A percentile compares a stretch with the other conserved stretches of the same genome.
phyloP scores from a whole-genome alignment of 495 filamentous ascomycete genomes.

The Tuber calosporum region DNA sequence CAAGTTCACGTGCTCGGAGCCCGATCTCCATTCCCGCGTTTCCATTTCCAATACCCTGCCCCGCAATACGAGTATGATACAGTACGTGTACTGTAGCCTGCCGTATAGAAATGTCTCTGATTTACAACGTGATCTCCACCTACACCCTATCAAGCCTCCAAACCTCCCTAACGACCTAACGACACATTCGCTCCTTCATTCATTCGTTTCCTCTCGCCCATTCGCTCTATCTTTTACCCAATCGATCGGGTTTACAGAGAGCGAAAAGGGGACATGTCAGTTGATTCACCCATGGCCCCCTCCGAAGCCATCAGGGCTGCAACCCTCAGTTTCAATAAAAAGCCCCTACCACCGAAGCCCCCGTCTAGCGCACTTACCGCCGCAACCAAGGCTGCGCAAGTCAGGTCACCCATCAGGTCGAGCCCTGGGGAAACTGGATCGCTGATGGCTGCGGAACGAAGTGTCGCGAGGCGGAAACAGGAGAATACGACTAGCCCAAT shows the following conservation, averaged over 20 bases:
- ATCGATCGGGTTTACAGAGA: background rate
- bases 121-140: background rate
- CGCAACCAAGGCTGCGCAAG: background rate
- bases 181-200: background rate
- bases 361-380: background rate
- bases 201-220: background rate
- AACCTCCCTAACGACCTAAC: background rate
- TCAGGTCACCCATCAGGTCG: background rate
- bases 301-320: conserved; percentile 29
- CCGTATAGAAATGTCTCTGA: background rate
- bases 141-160: background rate
- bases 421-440: background rate
- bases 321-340: conserved; percentile 29
- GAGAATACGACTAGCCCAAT: background rate
- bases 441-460: background rate
- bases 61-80: background rate
- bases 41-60: background rate
- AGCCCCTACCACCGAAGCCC: conserved; percentile 1
- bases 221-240: background rate
- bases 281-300: background rate
- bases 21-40: background rate
- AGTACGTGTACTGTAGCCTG: background rate
- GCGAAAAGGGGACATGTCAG: background rate
- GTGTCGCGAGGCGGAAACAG: conserved; percentile 1
- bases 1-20: background rate